Percentiles rank a stretch among this genome's conserved stretches.
Evolutionary conservation across 768 basidiomycete species (phyloP).

Genomic region (Hysterangium stoloniferum): DNA sequence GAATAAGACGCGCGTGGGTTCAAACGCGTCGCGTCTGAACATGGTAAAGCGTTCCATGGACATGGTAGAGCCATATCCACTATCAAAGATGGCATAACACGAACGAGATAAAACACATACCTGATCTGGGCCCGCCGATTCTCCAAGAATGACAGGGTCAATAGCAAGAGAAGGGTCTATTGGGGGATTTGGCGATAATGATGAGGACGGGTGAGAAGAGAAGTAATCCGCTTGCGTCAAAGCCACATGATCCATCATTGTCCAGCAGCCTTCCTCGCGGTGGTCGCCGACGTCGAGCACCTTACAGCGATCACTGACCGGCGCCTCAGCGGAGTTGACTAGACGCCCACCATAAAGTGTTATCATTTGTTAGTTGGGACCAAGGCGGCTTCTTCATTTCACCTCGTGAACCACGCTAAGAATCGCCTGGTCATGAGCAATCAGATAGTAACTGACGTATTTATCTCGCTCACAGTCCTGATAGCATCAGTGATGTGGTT

Average conservation of each 20-base stretch:
- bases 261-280: slow-evolving; percentile 8
- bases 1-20: slow-evolving; percentile 9
- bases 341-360: no score
- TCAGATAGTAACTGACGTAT: no score
- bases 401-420: no score
- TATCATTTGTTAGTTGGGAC: no score
- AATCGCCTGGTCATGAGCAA: no score
- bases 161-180: slow-evolving; percentile 73
- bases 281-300: slow-evolving; percentile 8
- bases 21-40: slow-evolving; percentile 7
- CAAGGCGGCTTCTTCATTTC: no score
- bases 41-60: background rate
- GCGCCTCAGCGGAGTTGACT: slow-evolving; percentile 7
- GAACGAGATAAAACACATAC: background rate
- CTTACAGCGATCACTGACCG: background rate
- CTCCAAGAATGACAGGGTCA: slow-evolving; percentile 42
- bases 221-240: slow-evolving; percentile 3
- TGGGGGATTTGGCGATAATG: slow-evolving; percentile 53
- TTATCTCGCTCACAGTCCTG: no score
- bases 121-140: slow-evolving; percentile 4
- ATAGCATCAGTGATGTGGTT: no score
- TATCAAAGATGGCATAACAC: background rate
- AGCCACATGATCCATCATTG: slow-evolving; percentile 7
- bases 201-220: slow-evolving; percentile 34
- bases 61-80: background rate